Base-by-base conservation (phyloP, 768 basidiomycete species). In the Heimioporus sp. region DNA sequence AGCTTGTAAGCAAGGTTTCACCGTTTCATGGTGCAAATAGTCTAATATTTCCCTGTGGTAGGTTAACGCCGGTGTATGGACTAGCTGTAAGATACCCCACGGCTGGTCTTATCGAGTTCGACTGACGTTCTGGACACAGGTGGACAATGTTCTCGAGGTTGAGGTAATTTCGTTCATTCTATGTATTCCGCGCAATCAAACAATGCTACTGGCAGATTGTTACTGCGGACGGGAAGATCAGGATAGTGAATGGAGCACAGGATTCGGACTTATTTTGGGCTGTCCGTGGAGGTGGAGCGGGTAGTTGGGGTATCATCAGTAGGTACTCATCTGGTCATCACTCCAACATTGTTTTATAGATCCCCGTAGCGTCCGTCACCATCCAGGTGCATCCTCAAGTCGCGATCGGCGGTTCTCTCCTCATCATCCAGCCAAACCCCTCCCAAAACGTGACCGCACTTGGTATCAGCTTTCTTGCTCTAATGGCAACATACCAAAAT, bases 261-360 rank as follows among this genome's bases (percentile, higher is more conserved):
- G 69, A 81, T 57, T 10, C 66, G 2, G 77, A 81, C 50, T 67
- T 82, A 6, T 82, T 80, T 63, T 82, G 78, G 76, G 82, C 81
- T 2, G 57, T 81, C 24, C 68, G 79, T 28, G 81, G 80, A 8
- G 78, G 76, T 0, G 80, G 80, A 0, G 78, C 76, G 0, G 76
- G 78, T n/a, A 80, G 74, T 11, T 81, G 67, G 56, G 80, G 76
- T 11, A 67, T 81, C 30, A 64, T 80, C 41, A 71, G 63, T 64
- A 41, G 16, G 63, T 63, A 31, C 32, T 17, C 15, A 17, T 32
- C 24, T 7, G 13, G 11, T 16, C 12, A 9, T 30, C 21, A 1
- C 24, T 6, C 11, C 9, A 12, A 11, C 2, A 10, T 16, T 21
- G 19, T 39, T 31, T 2, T 13, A n/a, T 20, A 45, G 20, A 56